These are phyloP conservation scores for Taphrina flavorubra DNA, from an alignment of 1,139 yeast genomes.

Conservation along the genomic window DNA sequence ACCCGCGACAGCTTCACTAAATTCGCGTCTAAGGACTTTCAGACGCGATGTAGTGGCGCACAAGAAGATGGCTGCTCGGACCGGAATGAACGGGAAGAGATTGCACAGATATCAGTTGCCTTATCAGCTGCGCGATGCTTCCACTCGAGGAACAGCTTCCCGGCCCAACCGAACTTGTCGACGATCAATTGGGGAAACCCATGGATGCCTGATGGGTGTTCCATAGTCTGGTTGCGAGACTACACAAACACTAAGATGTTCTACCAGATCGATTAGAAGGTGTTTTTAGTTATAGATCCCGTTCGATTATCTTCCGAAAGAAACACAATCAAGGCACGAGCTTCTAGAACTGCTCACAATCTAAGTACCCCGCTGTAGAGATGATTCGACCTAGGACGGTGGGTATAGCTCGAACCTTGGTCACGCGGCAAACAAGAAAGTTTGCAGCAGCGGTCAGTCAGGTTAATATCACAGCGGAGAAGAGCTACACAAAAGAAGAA, in stretches of 20 bases:
- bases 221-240: not conserved
- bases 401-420: not conserved
- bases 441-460: slow-evolving; percentile 24
- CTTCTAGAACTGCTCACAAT: not conserved
- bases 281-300: not conserved
- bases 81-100: not conserved
- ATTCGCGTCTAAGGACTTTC: slow-evolving; percentile 4
- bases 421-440: slow-evolving; percentile 1
- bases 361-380: not conserved
- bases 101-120: not conserved
- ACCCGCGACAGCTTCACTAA: not conserved
- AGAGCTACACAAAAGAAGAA: slow-evolving; percentile 65
- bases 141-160: not conserved
- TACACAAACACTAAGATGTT: too few species aligned
- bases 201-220: not conserved
- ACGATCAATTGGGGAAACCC: not conserved
- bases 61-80: not conserved
- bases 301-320: not conserved
- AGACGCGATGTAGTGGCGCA: slow-evolving; percentile 4
- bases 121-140: not conserved
- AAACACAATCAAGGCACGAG: not conserved
- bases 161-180: slow-evolving; percentile 1
- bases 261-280: not conserved
- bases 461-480: not conserved
- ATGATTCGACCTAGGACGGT: not conserved